A percentile compares a stretch with the other conserved stretches of the same genome.
Evolutionary conservation across 345 rosid genomes (phyloP).

Genomic region (Eutrema heterophyllum): DNA sequence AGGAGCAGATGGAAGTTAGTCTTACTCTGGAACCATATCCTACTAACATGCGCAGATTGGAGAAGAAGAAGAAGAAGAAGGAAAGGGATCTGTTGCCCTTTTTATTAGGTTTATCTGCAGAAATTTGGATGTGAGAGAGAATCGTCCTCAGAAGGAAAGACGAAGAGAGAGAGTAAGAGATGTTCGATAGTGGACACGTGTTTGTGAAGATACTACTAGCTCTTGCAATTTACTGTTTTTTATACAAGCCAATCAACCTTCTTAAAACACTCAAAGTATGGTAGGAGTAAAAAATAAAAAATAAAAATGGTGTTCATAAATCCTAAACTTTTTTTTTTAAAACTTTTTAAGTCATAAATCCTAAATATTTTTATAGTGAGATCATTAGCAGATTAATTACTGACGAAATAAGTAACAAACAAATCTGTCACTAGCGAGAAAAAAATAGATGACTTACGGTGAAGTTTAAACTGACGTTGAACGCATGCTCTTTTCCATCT

Average conservation of each 20-base stretch:
- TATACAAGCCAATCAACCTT: neutral
- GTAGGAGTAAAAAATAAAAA: too few relatives aligned
- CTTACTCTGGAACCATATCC: conserved; percentile 3
- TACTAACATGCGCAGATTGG: conserved; percentile 10
- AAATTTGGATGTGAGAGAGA: conserved; percentile 1
- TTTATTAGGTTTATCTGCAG: conserved; percentile 19
- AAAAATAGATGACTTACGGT: conserved; percentile 41
- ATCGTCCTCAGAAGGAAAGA: neutral
- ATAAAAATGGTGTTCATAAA: too few relatives aligned
- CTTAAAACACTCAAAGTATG: too few relatives aligned
- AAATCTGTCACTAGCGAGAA: neutral
- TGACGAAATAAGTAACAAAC: neutral
- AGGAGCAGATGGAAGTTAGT: neutral
- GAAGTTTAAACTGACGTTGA: conserved; percentile 37
- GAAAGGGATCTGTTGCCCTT: neutral
- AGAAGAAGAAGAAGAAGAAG: neutral
- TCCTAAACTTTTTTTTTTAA: too few relatives aligned
- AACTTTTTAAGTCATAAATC: too few relatives aligned
- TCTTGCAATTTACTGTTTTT: neutral
- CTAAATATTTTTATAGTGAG: too few relatives aligned
- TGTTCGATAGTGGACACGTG: conserved; percentile 17
- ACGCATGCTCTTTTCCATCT: conserved; percentile 47
- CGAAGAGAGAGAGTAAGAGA: neutral
- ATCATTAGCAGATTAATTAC: too few relatives aligned
- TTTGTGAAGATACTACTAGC: neutral